Evolutionary conservation across 2,329 filamentous ascomycete species (phyloP).

Genomic region (Ampelomyces quisqualis): DNA sequence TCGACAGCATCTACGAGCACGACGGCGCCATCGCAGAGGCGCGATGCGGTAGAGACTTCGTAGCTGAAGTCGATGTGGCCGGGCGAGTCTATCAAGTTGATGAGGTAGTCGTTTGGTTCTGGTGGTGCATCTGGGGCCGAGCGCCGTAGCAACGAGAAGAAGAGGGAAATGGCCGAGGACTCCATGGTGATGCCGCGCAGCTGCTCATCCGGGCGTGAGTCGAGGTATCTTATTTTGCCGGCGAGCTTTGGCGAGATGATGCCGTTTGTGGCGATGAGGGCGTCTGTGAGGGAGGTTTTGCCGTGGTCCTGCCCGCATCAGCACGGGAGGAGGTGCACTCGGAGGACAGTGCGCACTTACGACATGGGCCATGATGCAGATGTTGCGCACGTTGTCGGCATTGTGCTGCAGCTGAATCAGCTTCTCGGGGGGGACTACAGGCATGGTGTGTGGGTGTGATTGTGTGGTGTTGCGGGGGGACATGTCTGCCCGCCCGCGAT

Average conservation of each 20-base stretch:
- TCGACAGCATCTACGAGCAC: slow-evolving; percentile 96
- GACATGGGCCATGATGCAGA: slow-evolving; percentile 43
- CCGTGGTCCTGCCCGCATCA: slow-evolving; percentile 73
- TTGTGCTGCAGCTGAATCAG: slow-evolving; percentile 86
- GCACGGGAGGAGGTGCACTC: slow-evolving; percentile 13
- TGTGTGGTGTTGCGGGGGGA: slow-evolving; percentile 5
- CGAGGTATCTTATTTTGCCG: slow-evolving; percentile 95
- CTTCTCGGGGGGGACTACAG: slow-evolving; percentile 86
- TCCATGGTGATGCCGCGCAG: slow-evolving; percentile 99
- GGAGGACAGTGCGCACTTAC: slow-evolving; percentile 5
- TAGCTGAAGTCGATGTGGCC: slow-evolving; percentile 99
- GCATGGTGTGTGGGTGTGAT: slow-evolving; percentile 60
- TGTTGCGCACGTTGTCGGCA: slow-evolving; percentile 88
- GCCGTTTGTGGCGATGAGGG: slow-evolving; percentile 95
- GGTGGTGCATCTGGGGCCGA: slow-evolving; percentile 66
- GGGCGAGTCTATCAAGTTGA: slow-evolving; percentile 97
- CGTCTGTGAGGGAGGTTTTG: slow-evolving; percentile 95
- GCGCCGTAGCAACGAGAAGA: slow-evolving; percentile 86
- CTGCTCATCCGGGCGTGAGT: slow-evolving; percentile 95
- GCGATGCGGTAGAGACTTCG: slow-evolving; percentile 92
- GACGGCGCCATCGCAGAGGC: slow-evolving; percentile 90
- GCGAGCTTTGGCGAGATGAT: slow-evolving; percentile 98
- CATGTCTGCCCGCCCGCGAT: slow-evolving; percentile 10
- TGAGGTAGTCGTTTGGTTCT: slow-evolving; percentile 82
- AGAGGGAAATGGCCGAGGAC: slow-evolving; percentile 94